Base-by-base conservation (phyloP, 2,329 filamentous ascomycete species). In the Escovopsis sp. region DNA sequence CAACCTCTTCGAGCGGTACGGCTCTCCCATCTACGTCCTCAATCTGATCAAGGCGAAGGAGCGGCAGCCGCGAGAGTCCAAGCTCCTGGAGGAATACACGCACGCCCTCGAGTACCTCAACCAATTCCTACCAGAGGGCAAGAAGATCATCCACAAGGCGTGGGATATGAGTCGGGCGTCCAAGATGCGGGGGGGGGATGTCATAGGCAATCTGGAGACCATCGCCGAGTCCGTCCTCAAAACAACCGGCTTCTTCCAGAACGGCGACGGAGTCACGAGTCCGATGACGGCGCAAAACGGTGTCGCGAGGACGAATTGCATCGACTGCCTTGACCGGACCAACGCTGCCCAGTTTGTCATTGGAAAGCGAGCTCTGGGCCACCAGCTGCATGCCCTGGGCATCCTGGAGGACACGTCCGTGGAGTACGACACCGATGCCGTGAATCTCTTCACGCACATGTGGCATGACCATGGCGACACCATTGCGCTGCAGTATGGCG, bases 271-370 rank as follows among this genome's bases (percentile, higher is more conserved):
- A 25, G 66, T 68, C 2, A 73, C 74, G 27, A 71, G 70, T 15
- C 66, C 72, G 4, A 50, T 55, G 43, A 66, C 80, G 4, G 73
- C 90, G 2, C 90, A 98, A 53, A 94, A 94, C 44, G 90, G 90
- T 9, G 73, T 98, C 28, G 88, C 85, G 9, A 74, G 90, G 39
- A 98, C 90, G 1, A 98, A 98, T 51, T 98, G 90, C 54, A 96
- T 98, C 47, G 90, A 98, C 56, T 98, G 90, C 49, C 68, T 98
- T 1, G 90, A 98, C 56, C 79, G 90, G 16, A 98, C 90, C 8
- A 98, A 98, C 52, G 90, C 90, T 3, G 90, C 90, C 2, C 90
- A 98, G 52, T 98, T 96, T 47, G 87, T 98, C 21, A 92, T 98
- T 47, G 90, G 86, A 4, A 98, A 98, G 61, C 72, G 84, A 46